Evolutionary conservation across 2,329 filamentous ascomycete genomes (phyloP).

Genomic region (Thelonectria olida): DNA sequence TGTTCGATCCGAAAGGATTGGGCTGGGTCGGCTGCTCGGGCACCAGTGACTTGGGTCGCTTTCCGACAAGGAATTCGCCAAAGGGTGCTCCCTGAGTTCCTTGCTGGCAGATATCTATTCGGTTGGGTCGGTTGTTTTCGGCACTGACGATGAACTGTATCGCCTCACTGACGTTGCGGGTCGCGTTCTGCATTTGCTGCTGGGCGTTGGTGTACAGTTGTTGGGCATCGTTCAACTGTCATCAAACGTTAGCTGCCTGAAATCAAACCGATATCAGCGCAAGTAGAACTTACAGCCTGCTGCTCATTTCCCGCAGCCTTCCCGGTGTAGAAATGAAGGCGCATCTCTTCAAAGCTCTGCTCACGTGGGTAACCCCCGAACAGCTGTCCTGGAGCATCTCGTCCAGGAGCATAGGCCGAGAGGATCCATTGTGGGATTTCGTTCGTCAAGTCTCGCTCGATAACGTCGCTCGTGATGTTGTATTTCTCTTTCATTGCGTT

Average conservation of each 20-base stretch:
- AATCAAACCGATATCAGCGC: not conserved
- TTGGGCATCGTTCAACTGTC: conserved; percentile 67
- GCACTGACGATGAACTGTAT: conserved; percentile 73
- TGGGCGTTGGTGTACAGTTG: conserved; percentile 70
- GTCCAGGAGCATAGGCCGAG: conserved; percentile 84
- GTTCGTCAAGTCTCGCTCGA: conserved; percentile 72
- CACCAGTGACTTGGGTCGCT: conserved; percentile 38
- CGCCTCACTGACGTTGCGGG: conserved; percentile 76
- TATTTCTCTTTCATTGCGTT: conserved; percentile 49
- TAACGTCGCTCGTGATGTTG: conserved; percentile 64
- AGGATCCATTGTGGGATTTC: conserved; percentile 87
- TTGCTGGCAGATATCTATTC: conserved; percentile 69
- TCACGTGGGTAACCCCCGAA: conserved; percentile 84
- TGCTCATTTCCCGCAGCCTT: conserved; percentile 68
- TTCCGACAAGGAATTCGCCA: conserved; percentile 56
- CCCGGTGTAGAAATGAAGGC: conserved; percentile 74
- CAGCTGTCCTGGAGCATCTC: conserved; percentile 80
- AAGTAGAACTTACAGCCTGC: conserved; percentile 55
- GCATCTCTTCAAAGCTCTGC: conserved; percentile 88
- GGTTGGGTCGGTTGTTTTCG: conserved; percentile 78
- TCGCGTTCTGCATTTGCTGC: conserved; percentile 76
- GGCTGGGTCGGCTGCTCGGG: conserved; percentile 41
- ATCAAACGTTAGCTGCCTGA: conserved; percentile 25
- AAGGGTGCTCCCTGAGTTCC: conserved; percentile 54
- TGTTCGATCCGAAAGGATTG: conserved; percentile 54